Percentiles rank a stretch among this genome's conserved stretches.
Conservation (phyloP, 805 yeast genomes). For the Candida alai region DNA sequence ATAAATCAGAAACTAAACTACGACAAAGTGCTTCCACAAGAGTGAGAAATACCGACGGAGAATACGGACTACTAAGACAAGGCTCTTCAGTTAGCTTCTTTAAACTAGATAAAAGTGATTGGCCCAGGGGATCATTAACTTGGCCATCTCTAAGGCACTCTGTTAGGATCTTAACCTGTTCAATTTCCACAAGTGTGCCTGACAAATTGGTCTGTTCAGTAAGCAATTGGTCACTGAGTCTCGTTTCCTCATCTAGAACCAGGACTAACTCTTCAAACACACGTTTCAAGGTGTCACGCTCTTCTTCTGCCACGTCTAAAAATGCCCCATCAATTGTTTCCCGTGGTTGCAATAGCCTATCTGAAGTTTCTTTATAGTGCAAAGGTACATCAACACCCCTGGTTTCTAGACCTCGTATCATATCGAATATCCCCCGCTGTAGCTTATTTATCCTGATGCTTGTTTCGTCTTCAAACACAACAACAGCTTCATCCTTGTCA, state of each 20-base stretch:
- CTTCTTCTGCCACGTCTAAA: neutral
- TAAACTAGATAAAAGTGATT: no score
- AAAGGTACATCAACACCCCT: constrained; percentile 4
- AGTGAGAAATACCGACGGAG: neutral
- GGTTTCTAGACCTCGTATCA: constrained; percentile 2
- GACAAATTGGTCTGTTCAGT: neutral
- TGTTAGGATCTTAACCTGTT: neutral
- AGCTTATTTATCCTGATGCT: neutral
- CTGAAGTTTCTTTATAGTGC: constrained; percentile 1
- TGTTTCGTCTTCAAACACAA: constrained; percentile 5
- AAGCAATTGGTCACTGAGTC: neutral
- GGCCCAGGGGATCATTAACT: constrained; percentile 2
- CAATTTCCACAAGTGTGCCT: neutral
- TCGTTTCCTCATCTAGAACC: neutral
- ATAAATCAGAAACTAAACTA: no score
- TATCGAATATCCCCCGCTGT: neutral
- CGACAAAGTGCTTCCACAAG: no score
- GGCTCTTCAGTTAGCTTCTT: neutral
- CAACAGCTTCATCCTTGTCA: constrained; percentile 14
- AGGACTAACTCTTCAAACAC: neutral
- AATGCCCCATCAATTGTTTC: neutral
- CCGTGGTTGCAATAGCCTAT: neutral
- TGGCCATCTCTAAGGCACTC: neutral
- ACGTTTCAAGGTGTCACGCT: neutral
- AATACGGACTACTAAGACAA: neutral